Percentiles rank a stretch among this genome's conserved stretches.
Conservation (phyloP, 768 basidiomycete species). For the Mrakia hoshinonis region DNA sequence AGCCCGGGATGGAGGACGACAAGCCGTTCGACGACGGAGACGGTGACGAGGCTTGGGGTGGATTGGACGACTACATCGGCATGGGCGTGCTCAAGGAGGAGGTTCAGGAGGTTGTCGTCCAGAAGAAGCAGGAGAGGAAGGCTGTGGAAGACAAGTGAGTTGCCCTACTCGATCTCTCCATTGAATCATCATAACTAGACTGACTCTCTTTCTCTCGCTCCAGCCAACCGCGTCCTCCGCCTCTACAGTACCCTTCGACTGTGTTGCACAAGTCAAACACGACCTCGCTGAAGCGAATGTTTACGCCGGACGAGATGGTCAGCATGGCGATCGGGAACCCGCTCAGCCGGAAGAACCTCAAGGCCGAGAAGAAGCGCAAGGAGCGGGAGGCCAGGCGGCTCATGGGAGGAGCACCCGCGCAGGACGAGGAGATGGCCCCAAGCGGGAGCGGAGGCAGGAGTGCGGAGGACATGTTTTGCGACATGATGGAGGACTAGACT, state of each 20-base stretch:
- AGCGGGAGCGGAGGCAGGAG: background rate
- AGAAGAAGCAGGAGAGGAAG: constrained; percentile 22
- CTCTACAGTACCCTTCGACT: constrained; percentile 21
- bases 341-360: constrained; percentile 52
- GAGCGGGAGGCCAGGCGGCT: constrained; percentile 41
- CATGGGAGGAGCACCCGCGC: background rate
- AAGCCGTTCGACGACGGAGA: constrained; percentile 60
- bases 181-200: no score
- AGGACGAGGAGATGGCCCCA: background rate
- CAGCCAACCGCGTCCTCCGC: constrained; percentile 1
- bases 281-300: constrained; percentile 49
- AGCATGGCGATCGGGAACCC: constrained; percentile 54
- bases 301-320: constrained; percentile 46
- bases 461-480: background rate
- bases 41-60: constrained; percentile 38
- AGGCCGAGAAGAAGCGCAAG: constrained; percentile 57
- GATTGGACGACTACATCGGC: constrained; percentile 33
- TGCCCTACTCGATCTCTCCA: background rate
- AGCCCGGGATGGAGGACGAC: constrained; percentile 46
- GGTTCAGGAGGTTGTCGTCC: constrained; percentile 3
- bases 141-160: constrained; percentile 12
- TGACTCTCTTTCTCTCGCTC: background rate
- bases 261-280: constrained; percentile 42
- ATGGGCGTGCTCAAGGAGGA: constrained; percentile 23
- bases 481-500: background rate